Evolutionary conservation across 2,329 filamentous ascomycete species (phyloP), one percentile per base, ranked within the genome.

Genomic region (Neonectria faginata): DNA sequence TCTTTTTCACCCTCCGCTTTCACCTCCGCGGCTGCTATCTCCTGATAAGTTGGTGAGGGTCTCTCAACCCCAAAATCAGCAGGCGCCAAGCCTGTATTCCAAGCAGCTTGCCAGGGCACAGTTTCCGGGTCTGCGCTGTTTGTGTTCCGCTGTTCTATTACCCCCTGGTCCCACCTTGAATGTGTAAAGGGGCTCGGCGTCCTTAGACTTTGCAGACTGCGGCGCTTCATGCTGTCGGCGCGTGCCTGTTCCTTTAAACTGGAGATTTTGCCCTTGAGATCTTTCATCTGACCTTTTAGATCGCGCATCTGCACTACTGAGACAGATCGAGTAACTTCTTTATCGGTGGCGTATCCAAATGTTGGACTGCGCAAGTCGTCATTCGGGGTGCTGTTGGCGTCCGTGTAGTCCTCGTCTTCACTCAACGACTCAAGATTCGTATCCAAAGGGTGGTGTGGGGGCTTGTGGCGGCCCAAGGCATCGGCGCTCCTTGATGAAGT

Each of bases 261-360:
- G 1, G 93, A 94, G 39, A 97, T 94, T 73, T 93, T 93, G 64
- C 92, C 92, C 75, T 94, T 94, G 51, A 97, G 83, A 57, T 92
- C 93, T 60, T 91, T 89, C 87, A 97, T 92, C 76, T 97, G 93
- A 69, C 93, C 91, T 65, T 93, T 92, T 47, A 97, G 82, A 56
- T 87, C 86, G 9, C 90, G 88, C 74, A 92, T 88, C 73, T 92
- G 90, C 14, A 90, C 85, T n/a, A 89, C 89, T 1, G 93, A 95
- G 14, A 89, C 84, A 3, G 92, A 90, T 18, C 92, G 86, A 27
- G 86, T 86, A 9, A 91, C 78, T 1, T 83, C 84, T 47, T 82
- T 80, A 10, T 83, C 82, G n/a, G 74, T 73, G 39, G 73, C 80
- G 1, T 77, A 72, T 55, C 83, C 80, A 53, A 80, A 81, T 0